These are phyloP conservation scores for Pseudogymnoascus sp. DNA, from an alignment of 2,329 filamentous ascomycete species.

Conservation along the genomic window DNA sequence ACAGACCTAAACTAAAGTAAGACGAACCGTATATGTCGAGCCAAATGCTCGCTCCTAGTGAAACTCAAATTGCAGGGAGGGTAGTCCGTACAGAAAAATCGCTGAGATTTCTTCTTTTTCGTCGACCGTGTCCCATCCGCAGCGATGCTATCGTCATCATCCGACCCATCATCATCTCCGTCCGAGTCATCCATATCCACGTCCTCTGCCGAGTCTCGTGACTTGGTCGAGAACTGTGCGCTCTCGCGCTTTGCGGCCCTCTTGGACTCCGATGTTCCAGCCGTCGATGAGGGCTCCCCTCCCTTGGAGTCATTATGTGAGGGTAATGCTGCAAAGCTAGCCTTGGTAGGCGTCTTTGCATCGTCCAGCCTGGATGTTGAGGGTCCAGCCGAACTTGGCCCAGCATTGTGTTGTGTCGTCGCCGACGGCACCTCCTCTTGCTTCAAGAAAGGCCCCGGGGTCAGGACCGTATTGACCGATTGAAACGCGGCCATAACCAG, in stretches of 20 bases:
- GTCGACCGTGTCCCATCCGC: slow-evolving; percentile 59
- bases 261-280: slow-evolving; percentile 34
- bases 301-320: slow-evolving; percentile 46
- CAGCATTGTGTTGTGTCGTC: slow-evolving; percentile 36
- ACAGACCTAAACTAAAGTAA: slow-evolving; percentile 19
- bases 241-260: slow-evolving; percentile 41
- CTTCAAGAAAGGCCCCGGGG: slow-evolving; percentile 30
- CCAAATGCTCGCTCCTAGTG: slow-evolving; percentile 89
- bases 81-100: slow-evolving; percentile 88
- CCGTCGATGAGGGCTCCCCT: slow-evolving; percentile 42
- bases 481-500: slow-evolving; percentile 46
- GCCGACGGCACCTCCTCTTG: slow-evolving; percentile 47
- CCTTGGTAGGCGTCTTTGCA: slow-evolving; percentile 56
- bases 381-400: slow-evolving; percentile 31
- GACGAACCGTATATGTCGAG: slow-evolving; percentile 78
- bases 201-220: slow-evolving; percentile 57
- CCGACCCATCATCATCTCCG: slow-evolving; percentile 52
- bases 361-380: slow-evolving; percentile 24
- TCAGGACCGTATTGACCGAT: slow-evolving; percentile 49
- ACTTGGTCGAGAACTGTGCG: slow-evolving; percentile 53
- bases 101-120: slow-evolving; percentile 94
- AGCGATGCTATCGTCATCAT: slow-evolving; percentile 50
- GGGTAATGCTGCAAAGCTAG: slow-evolving; percentile 39
- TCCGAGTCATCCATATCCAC: slow-evolving; percentile 71
- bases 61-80: slow-evolving; percentile 92